Evolutionary conservation across 306 rosid species (phyloP).

Genomic region (Lupinus albus): DNA sequence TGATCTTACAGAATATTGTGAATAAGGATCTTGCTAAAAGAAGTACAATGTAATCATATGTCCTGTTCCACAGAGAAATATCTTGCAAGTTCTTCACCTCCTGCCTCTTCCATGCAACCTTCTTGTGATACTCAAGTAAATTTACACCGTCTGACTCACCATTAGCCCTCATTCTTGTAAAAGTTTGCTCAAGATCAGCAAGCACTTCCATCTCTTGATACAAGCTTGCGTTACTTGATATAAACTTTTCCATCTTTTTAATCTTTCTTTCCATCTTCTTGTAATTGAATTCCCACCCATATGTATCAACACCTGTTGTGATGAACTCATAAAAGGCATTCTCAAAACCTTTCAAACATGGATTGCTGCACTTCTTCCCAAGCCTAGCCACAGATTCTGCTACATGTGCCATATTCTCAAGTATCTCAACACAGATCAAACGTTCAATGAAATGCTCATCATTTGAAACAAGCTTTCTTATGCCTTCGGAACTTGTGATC

Average conservation of each 20-base stretch:
- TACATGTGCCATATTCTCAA: constrained; percentile 71
- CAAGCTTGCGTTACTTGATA: constrained; percentile 72
- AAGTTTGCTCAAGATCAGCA: constrained; percentile 78
- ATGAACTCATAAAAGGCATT: constrained; percentile 60
- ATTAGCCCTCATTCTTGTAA: constrained; percentile 66
- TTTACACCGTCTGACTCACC: constrained; percentile 52
- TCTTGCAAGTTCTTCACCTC: constrained; percentile 76
- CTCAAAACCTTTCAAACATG: constrained; percentile 68
- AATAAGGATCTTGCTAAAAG: constrained; percentile 81
- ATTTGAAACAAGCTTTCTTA: constrained; percentile 79
- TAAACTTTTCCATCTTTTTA: constrained; percentile 81
- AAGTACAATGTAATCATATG: constrained; percentile 75
- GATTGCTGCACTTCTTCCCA: constrained; percentile 81
- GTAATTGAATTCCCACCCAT: constrained; percentile 72
- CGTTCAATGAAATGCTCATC: constrained; percentile 69
- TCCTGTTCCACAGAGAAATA: constrained; percentile 83
- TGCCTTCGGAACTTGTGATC: constrained; percentile 68
- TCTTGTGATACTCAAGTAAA: constrained; percentile 75
- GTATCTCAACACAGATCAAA: constrained; percentile 69
- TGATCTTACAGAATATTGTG: constrained; percentile 73
- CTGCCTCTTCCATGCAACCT: constrained; percentile 73
- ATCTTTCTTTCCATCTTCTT: constrained; percentile 89
- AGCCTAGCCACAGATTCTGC: constrained; percentile 93
- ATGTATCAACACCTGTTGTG: constrained; percentile 57
- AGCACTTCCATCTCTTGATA: constrained; percentile 89